Evolutionary conservation across 2,329 filamentous ascomycete species (phyloP).

Genomic region (Fusarium nisikadoi): DNA sequence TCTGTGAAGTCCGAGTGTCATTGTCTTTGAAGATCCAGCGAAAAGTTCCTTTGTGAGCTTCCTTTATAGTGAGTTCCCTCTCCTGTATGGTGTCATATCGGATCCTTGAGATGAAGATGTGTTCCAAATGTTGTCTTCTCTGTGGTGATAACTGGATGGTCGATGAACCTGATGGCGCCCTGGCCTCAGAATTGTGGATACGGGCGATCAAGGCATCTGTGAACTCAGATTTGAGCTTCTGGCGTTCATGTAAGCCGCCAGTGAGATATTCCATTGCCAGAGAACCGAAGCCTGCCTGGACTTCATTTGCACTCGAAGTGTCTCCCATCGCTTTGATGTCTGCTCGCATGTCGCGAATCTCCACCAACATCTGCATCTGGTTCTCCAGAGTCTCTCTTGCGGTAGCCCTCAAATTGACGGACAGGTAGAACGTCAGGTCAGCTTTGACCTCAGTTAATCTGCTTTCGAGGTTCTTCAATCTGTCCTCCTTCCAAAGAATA

Average conservation of each 20-base stretch:
- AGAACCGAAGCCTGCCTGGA: not conserved
- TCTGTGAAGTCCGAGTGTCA: rapidly evolving
- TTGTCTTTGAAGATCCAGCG: slow-evolving; percentile 6
- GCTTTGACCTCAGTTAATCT: not conserved
- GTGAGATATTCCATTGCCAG: not conserved
- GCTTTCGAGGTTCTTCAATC: not conserved
- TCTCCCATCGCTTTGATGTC: not conserved
- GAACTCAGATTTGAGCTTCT: not conserved
- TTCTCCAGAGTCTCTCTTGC: not conserved
- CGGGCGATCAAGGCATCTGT: not conserved
- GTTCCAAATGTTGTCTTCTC: not conserved
- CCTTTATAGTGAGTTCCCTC: slow-evolving; percentile 11
- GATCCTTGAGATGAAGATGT: not conserved
- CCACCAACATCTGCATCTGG: not conserved
- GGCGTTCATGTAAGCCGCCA: not conserved
- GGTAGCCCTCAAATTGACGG: not conserved
- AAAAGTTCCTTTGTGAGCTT: slow-evolving; percentile 17
- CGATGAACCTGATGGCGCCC: not conserved
- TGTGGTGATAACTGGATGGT: not conserved
- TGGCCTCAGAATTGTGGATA: not conserved
- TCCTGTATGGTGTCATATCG: slow-evolving; percentile 18
- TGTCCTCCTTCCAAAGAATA: not conserved
- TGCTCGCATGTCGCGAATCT: not conserved
- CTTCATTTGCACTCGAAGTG: not conserved
- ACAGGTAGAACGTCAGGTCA: not conserved